Evolutionary conservation across 495 filamentous ascomycete species (phyloP), one percentile per base, ranked within the genome.

Genomic region (Podospora fimiseda): DNA sequence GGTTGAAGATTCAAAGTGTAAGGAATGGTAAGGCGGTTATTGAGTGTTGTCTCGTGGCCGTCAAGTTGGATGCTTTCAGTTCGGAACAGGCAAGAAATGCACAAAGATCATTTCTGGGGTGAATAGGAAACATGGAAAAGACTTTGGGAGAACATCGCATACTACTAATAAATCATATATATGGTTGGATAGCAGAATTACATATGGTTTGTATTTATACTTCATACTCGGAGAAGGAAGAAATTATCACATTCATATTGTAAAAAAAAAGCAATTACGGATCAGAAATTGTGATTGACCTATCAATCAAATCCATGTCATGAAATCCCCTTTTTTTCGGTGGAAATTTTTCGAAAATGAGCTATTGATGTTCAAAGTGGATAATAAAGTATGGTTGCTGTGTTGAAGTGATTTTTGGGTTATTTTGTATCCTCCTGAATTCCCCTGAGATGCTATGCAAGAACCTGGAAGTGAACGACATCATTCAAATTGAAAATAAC

Each of bases 31-130:
- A 79, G 67, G 58, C 74, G 62, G 81, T 80, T 51, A 76, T 91
- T 9, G 75, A 80, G 62, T 80, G 77, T 50, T 76, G 90, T 43
- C 68, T 97, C 24, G 74, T 85, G 11, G 88, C 84, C 3, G 89
- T 95, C 14, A 92, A 90, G 69, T 49, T 97, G 36, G 88, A 96
- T 51, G 86, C 85, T 0, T 80, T 83, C 59, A 86, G 77, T 30
- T 76, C 74, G 5, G 80, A 92, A 66, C 73, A 76, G 53, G 77
- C 72, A 21, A 79, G 90, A 61, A 96, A 96, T 72, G 69, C 66
- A 54, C 60, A 71, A 52, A 75, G 88, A 61, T 70, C 63, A 6
- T 97, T 95, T 68, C 67, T 96, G 60, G 46, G 64, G 15, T 5
- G 16, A 41, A 37, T n/a, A 37, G 8, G 8, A 37, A 37, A 14